These are phyloP conservation scores for Claviceps sp. DNA, from an alignment of 2,329 filamentous ascomycete species.

Conservation along the genomic window DNA sequence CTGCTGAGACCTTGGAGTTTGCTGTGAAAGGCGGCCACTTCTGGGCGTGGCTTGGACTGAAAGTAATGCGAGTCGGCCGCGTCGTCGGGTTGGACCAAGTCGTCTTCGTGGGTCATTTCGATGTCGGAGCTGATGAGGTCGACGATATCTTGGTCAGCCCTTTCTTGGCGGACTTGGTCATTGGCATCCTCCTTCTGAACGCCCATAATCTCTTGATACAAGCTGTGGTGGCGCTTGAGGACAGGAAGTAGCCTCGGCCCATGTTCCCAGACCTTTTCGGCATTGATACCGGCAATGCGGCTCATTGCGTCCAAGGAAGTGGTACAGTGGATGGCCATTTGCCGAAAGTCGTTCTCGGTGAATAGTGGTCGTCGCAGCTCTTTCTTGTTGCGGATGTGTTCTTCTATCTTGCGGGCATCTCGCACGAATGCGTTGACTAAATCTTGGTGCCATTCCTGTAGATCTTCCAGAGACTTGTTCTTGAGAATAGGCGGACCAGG, in stretches of 20 bases:
- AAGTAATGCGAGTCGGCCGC: conserved; percentile 38
- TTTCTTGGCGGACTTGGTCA: conserved; percentile 5
- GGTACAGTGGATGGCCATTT: conserved; percentile 63
- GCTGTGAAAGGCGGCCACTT: conserved; percentile 22
- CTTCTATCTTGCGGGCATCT: conserved; percentile 46
- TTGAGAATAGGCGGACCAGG: conserved; percentile 45
- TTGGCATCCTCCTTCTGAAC: not conserved
- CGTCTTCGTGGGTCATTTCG: conserved; percentile 24
- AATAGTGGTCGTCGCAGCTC: conserved; percentile 48
- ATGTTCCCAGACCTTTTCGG: conserved; percentile 46
- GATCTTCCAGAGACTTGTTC: conserved; percentile 37
- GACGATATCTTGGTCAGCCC: conserved; percentile 29
- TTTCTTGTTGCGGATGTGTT: conserved; percentile 46
- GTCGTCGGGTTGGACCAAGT: conserved; percentile 22
- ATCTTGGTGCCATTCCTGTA: conserved; percentile 47
- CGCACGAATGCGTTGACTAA: conserved; percentile 52
- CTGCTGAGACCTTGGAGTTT: conserved; percentile 17
- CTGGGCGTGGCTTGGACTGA: conserved; percentile 12
- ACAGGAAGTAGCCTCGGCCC: conserved; percentile 49
- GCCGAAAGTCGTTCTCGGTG: conserved; percentile 52
- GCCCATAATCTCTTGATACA: conserved; percentile 40
- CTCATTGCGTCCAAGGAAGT: conserved; percentile 47
- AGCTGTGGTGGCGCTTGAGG: conserved; percentile 32
- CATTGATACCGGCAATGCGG: conserved; percentile 48
- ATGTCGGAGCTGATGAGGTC: conserved; percentile 39